Evolutionary conservation across 306 rosid genomes (phyloP), one percentile per base, ranked within the genome.

Genomic region (Citrullus amarus): DNA sequence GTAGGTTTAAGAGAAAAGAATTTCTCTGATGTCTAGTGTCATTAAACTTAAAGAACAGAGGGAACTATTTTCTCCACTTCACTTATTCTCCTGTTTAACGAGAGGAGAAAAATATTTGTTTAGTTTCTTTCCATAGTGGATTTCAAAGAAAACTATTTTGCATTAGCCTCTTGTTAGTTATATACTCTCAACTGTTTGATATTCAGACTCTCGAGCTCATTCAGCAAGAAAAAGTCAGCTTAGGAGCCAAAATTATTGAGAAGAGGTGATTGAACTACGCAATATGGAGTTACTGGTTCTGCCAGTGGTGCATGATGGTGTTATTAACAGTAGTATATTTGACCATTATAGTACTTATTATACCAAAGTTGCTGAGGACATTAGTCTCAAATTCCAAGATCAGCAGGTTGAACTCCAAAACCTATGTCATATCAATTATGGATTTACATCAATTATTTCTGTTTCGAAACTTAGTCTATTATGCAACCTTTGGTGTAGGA

Each of bases 121-220:
- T 53, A 48, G 41, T 7, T 71, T 14, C 38, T 46, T 9, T 48
- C 43, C 76, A 71, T 71, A 14, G 48, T 71, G 18, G 22, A 46
- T 25, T 48, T 48, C 13, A 48, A 22, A 48, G 41, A 48, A 71
- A 22, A 46, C 41, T 66, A 39, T 66, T 39, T 36, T 48, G 39
- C 50, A 71, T 25, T 20, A 6, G 8, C 36, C 18, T 73, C 60
- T 16, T 28, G 44, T 32, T 73, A 18, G 77, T 8, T 73, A 48
- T 8, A 51, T 50, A 73, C 77, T 51, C 61, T 73, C 77, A 80
- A 79, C 67, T 75, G 39, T 86, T 79, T 72, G 68, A 79, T 68
- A 76, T 48, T 77, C 80, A 92, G 97, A 88, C 91, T 54, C 83
- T 88, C 86, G 92, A 85, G 82, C 96, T 94, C 79, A 87, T 89